A percentile compares a stretch with the other conserved stretches of the same genome.
Evolutionary conservation across 179 eudicot genomes (phyloP).

Genomic region (Spinacia oleracea): DNA sequence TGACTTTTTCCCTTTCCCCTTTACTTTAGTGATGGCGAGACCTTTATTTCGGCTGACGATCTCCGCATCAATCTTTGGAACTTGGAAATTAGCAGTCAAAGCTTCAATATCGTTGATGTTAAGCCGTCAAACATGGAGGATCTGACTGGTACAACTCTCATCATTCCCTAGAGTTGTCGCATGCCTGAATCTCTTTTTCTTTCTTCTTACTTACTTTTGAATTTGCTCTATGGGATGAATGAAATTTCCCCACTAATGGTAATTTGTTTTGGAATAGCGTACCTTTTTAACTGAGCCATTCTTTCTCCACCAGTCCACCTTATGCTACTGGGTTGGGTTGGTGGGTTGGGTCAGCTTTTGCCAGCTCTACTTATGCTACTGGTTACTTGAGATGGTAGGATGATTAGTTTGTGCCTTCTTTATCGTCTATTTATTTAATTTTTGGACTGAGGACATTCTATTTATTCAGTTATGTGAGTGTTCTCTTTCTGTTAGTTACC

Average conservation of each 20-base stretch:
- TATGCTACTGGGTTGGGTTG: neutral
- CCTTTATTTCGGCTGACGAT: conserved; percentile 76
- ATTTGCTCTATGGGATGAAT: neutral
- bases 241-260: neutral
- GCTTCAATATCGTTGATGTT: conserved; percentile 71
- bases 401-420: neutral
- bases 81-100: conserved; percentile 69
- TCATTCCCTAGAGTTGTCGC: neutral
- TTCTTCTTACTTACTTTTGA: neutral
- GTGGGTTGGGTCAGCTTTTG: no score
- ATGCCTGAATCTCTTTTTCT: neutral
- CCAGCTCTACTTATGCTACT: neutral
- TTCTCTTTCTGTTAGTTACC: neutral
- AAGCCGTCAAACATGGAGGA: conserved; percentile 79
- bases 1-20: neutral
- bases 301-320: neutral
- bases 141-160: conserved; percentile 55
- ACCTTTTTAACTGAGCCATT: neutral
- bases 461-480: neutral
- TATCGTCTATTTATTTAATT: neutral
- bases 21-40: conserved; percentile 64
- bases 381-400: neutral
- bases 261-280: neutral
- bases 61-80: conserved; percentile 79
- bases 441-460: neutral